Evolutionary conservation across 148 eudicot species (phyloP).

Genomic region (Chenopodium berlandieri): DNA sequence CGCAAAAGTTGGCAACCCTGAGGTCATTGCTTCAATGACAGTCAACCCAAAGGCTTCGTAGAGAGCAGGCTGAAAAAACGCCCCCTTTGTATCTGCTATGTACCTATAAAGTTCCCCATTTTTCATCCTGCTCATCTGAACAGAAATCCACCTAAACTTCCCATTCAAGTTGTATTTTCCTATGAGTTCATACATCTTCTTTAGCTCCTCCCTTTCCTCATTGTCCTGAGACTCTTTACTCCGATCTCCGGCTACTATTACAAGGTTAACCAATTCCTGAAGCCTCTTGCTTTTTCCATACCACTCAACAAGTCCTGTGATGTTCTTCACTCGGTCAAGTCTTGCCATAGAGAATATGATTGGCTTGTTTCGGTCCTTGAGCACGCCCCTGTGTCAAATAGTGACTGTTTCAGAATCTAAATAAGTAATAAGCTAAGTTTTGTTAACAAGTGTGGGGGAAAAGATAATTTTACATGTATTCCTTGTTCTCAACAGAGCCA

Average conservation of each 20-base stretch:
- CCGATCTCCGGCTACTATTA: slow-evolving; percentile 91
- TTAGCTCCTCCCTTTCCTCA: slow-evolving; percentile 92
- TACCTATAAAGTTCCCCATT: slow-evolving; percentile 90
- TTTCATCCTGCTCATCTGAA: slow-evolving; percentile 83
- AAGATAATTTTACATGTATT: slow-evolving; percentile 61
- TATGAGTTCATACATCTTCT: slow-evolving; percentile 82
- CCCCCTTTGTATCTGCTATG: slow-evolving; percentile 85
- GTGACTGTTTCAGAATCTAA: background rate
- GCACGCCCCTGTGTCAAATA: slow-evolving; percentile 49
- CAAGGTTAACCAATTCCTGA: slow-evolving; percentile 84
- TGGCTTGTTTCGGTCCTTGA: slow-evolving; percentile 83
- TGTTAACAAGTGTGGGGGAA: no score
- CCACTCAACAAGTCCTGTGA: slow-evolving; percentile 90
- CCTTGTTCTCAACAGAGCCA: slow-evolving; percentile 68
- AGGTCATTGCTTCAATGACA: slow-evolving; percentile 96
- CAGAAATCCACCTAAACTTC: slow-evolving; percentile 92
- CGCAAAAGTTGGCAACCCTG: slow-evolving; percentile 93
- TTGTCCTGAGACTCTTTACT: slow-evolving; percentile 90
- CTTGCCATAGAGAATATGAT: slow-evolving; percentile 95
- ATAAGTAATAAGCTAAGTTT: background rate
- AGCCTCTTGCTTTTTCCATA: slow-evolving; percentile 75
- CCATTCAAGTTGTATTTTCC: slow-evolving; percentile 74
- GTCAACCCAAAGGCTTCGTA: slow-evolving; percentile 97
- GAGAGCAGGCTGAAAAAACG: slow-evolving; percentile 87
- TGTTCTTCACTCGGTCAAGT: slow-evolving; percentile 86